Conservation (phyloP, 2,329 filamentous ascomycete species). For the Monascus ruber region DNA sequence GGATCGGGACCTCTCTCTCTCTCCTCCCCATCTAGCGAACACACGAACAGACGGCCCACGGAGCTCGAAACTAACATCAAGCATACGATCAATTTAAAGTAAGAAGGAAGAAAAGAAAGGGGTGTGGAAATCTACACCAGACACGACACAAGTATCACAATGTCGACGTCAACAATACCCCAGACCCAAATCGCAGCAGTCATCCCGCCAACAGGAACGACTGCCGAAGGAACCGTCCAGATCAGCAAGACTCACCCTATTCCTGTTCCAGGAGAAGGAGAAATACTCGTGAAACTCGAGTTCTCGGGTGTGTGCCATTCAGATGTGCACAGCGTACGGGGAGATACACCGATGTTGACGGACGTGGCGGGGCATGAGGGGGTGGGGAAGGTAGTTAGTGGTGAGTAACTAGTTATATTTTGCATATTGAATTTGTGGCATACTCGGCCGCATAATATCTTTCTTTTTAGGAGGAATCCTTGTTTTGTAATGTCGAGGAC, state of each 20-base stretch:
- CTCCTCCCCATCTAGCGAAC: too few relatives aligned
- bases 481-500: not conserved
- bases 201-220: conserved; percentile 12
- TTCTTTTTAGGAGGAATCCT: not conserved
- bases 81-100: too few relatives aligned
- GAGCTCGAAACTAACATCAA: too few relatives aligned
- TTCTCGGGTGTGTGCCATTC: conserved; percentile 39
- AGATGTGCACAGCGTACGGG: conserved; percentile 35
- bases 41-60: too few relatives aligned
- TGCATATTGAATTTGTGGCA: not conserved
- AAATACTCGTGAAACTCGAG: conserved; percentile 38
- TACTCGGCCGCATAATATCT: not conserved
- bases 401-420: conserved; percentile 5
- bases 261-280: conserved; percentile 25
- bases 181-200: conserved; percentile 21
- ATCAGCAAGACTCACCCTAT: conserved; percentile 20
- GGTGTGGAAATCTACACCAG: too few relatives aligned
- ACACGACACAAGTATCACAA: too few relatives aligned
- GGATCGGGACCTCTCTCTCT: too few relatives aligned
- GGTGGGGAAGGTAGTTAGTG: conserved; percentile 31
- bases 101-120: too few relatives aligned
- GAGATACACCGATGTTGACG: conserved; percentile 32
- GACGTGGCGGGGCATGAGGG: conserved; percentile 39
- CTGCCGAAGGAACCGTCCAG: conserved; percentile 10
- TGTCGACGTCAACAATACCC: conserved; percentile 4